A percentile compares a stretch with the other conserved stretches of the same genome.
Conservation (phyloP, 176 grass and related monocot species). For the Puccinellia tenuiflora region DNA sequence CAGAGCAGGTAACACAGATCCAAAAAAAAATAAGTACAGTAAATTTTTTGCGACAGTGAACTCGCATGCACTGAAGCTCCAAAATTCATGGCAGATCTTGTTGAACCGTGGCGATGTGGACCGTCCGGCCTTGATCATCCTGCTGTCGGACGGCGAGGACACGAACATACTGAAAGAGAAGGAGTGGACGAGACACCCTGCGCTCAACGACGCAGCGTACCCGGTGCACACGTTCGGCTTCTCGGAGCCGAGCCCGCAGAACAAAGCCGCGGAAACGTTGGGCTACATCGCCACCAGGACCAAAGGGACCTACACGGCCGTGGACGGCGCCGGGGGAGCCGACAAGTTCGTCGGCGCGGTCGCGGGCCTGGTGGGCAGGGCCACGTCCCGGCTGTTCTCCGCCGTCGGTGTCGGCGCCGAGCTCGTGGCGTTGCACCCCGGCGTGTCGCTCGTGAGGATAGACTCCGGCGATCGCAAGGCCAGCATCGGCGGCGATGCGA, state of each 20-base stretch:
- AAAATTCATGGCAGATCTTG: neutral
- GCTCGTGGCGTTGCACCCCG: neutral
- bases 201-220: neutral
- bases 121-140: neutral
- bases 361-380: neutral
- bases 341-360: neutral
- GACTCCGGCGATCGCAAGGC: neutral
- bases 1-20: neutral
- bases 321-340: neutral
- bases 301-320: neutral
- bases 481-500: neutral
- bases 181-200: neutral
- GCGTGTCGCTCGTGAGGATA: neutral
- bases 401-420: neutral
- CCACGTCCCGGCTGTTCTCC: neutral
- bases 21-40: too few relatives aligned
- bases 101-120: neutral
- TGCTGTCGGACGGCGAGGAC: neutral
- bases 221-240: conserved; percentile 5
- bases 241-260: neutral
- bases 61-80: too few relatives aligned
- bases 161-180: neutral
- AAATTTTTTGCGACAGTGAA: too few relatives aligned
- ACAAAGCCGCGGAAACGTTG: neutral
- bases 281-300: neutral